phyloP scores from a whole-genome alignment of 352 stramenopile genomes.

The Peronosclerospora sorghi region DNA sequence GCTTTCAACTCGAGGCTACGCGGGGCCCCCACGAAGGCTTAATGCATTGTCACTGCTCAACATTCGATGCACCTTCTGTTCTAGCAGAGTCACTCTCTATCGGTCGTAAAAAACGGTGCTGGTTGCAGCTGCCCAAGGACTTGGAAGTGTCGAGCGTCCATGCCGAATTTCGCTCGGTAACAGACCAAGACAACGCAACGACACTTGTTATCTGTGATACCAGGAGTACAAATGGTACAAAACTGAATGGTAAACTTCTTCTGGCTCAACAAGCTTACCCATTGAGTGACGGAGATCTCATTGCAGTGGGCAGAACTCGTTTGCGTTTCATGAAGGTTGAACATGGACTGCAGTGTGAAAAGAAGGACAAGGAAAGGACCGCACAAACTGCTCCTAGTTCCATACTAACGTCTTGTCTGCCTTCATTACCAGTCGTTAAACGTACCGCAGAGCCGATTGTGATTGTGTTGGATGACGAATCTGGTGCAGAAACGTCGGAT shows the following conservation, averaged over 20 bases:
- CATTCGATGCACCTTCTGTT: not conserved
- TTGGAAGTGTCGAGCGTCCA: conserved; percentile 52
- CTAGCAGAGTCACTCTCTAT: conserved; percentile 15
- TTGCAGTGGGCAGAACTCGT: conserved; percentile 30
- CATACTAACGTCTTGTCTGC: conserved; percentile 8
- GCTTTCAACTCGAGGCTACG: conserved; percentile 22
- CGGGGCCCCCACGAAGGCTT: conserved; percentile 14
- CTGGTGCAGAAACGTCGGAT: not conserved
- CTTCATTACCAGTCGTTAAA: conserved; percentile 4
- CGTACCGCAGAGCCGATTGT: conserved; percentile 1
- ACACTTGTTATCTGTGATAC: conserved; percentile 17
- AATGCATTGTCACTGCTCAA: conserved; percentile 6
- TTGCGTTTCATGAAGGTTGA: conserved; percentile 22
- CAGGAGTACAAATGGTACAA: conserved; percentile 54
- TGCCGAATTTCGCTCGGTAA: conserved; percentile 26
- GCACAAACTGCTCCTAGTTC: not conserved
- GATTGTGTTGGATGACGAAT: conserved; percentile 10
- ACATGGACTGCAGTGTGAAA: conserved; percentile 10
- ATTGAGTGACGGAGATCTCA: conserved; percentile 27
- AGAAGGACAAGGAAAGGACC: not conserved
- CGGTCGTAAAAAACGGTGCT: conserved; percentile 36
- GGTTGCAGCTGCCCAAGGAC: conserved; percentile 36
- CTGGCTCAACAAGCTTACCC: conserved; percentile 13
- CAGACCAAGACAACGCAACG: not conserved
- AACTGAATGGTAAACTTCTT: conserved; percentile 31